These are phyloP conservation scores for Peronospora destructor DNA, from an alignment of 352 stramenopile species.

Conservation along the genomic window DNA sequence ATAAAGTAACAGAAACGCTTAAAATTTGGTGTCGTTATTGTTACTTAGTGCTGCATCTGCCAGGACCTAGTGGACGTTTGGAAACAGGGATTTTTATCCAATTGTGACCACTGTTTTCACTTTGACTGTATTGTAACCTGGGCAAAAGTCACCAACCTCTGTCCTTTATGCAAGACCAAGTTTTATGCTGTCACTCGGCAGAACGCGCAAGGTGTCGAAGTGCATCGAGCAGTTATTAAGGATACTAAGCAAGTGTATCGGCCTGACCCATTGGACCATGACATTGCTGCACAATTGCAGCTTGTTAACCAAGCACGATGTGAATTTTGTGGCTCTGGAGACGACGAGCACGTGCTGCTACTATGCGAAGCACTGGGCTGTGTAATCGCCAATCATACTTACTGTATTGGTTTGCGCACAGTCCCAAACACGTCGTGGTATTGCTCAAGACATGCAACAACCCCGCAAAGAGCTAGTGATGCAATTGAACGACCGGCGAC, in stretches of 20 bases:
- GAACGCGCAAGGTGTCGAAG: conserved; percentile 30
- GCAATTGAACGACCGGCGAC: conserved; percentile 44
- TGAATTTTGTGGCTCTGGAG: conserved; percentile 58
- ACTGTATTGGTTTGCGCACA: conserved; percentile 53
- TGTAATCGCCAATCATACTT: conserved; percentile 60
- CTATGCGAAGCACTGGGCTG: conserved; percentile 69
- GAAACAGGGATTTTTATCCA: conserved; percentile 47
- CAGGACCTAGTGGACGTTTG: conserved; percentile 54
- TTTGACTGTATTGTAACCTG: conserved; percentile 79
- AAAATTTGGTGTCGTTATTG: not conserved
- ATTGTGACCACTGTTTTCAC: conserved; percentile 79
- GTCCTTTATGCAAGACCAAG: conserved; percentile 71
- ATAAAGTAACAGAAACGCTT: too few species aligned
- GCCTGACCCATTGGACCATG: conserved; percentile 52
- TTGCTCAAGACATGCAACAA: conserved; percentile 42
- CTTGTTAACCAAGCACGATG: conserved; percentile 71
- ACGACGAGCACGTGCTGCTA: conserved; percentile 76
- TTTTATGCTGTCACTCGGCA: conserved; percentile 51
- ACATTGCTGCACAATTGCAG: conserved; percentile 55
- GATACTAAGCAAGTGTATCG: conserved; percentile 63
- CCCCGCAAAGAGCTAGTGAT: conserved; percentile 42
- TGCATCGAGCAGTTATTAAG: conserved; percentile 32
- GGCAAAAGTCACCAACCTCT: conserved; percentile 79
- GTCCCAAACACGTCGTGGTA: conserved; percentile 70
- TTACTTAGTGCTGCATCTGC: conserved; percentile 73